Percentiles rank a stretch among this genome's conserved stretches.
These are phyloP conservation scores for Asclepias syriaca DNA, from an alignment of 257 asterid species.

Conservation along the genomic window DNA sequence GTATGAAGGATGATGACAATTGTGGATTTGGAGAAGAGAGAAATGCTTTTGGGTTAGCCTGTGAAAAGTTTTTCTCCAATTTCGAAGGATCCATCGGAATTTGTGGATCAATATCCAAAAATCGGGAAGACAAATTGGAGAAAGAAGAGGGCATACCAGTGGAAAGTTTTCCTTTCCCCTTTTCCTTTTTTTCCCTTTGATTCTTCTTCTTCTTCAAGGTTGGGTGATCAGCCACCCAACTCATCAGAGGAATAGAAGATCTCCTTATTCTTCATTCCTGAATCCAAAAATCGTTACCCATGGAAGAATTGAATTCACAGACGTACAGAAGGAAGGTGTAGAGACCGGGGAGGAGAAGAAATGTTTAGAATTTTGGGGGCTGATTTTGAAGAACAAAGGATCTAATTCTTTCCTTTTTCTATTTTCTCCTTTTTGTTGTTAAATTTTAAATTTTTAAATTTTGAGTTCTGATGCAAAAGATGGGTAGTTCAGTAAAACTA, in stretches of 20 bases:
- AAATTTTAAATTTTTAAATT: too few species aligned
- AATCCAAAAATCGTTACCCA: background rate
- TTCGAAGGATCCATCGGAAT: conserved; percentile 31
- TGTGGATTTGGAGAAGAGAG: background rate
- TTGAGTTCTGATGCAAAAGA: conserved; percentile 18
- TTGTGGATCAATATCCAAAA: conserved; percentile 36
- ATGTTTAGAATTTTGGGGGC: background rate
- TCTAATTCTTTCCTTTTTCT: background rate
- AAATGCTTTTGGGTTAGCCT: conserved; percentile 12
- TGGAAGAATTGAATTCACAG: background rate
- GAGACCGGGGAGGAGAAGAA: too few species aligned
- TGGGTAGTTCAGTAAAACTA: conserved; percentile 45
- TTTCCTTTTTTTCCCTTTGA: background rate
- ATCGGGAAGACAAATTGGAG: background rate
- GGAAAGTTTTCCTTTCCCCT: background rate
- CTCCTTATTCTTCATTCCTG: background rate
- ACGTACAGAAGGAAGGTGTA: background rate
- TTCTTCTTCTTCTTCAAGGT: background rate
- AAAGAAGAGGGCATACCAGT: background rate
- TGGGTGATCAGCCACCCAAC: background rate
- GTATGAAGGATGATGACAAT: background rate
- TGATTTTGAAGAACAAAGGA: background rate
- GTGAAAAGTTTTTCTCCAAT: conserved; percentile 24
- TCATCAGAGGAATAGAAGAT: background rate
- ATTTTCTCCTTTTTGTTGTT: too few species aligned